These are phyloP conservation scores for Westerdykella aurantiaca DNA, from an alignment of 2,329 filamentous ascomycete species.

Conservation along the genomic window DNA sequence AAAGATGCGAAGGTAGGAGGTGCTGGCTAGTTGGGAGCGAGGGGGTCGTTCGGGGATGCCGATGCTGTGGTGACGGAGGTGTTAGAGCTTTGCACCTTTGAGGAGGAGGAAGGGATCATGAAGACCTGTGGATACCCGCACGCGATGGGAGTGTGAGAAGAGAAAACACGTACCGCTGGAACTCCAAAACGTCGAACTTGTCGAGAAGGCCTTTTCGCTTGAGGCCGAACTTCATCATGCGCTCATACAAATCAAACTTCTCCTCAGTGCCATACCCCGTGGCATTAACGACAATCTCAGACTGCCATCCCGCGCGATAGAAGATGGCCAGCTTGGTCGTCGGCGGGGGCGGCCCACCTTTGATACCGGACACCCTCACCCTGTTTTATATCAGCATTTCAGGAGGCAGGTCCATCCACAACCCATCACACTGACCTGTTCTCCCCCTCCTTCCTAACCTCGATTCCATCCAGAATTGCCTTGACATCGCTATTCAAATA, in stretches of 20 bases:
- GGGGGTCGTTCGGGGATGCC: constrained; percentile 25
- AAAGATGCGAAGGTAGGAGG: constrained; percentile 30
- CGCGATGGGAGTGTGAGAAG: neutral
- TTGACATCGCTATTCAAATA: constrained; percentile 45
- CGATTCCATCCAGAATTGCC: constrained; percentile 34
- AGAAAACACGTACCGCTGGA: constrained; percentile 38
- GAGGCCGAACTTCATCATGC: constrained; percentile 43
- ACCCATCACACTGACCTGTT: constrained; percentile 23
- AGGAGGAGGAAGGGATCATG: too few relatives aligned
- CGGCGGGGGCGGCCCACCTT: constrained; percentile 36
- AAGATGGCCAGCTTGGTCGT: constrained; percentile 41
- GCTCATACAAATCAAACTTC: constrained; percentile 49
- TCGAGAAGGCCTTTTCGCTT: constrained; percentile 34
- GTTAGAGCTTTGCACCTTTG: neutral
- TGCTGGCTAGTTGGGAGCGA: constrained; percentile 24
- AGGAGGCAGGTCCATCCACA: neutral
- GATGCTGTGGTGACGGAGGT: constrained; percentile 6
- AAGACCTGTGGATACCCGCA: neutral
- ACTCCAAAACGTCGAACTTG: constrained; percentile 48
- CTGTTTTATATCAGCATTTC: constrained; percentile 1
- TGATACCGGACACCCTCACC: constrained; percentile 36
- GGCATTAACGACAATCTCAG: constrained; percentile 33
- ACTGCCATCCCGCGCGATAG: constrained; percentile 37
- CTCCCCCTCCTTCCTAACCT: constrained; percentile 26
- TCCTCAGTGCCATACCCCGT: constrained; percentile 42